A percentile compares a stretch with the other conserved stretches of the same genome.
Conservation (phyloP, 108 stramenopile species). For the Cyclotella cryptica region DNA sequence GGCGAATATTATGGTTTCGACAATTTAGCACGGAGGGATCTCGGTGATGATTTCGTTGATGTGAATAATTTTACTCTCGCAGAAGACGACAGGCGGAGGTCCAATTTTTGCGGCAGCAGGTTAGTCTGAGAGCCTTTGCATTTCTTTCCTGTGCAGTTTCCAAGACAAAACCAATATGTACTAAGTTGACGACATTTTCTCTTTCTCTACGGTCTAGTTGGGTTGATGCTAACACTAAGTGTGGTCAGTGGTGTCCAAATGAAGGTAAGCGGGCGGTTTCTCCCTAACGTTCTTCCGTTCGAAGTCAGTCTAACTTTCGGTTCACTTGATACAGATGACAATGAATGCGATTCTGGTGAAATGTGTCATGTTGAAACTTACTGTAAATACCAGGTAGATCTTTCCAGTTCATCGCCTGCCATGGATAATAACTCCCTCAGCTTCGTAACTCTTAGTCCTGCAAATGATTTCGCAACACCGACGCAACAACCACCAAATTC, state of each 20-base stretch:
- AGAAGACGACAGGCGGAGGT: not conserved
- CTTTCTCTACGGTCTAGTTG: not conserved
- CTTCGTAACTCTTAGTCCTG: not conserved
- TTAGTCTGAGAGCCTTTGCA: not conserved
- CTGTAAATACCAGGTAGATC: slow-evolving; percentile 4
- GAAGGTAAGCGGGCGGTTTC: not conserved
- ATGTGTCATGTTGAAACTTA: not conserved
- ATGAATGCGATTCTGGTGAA: not conserved
- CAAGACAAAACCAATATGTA: not conserved
- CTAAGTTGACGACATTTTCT: not conserved
- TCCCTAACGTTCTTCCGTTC: not conserved
- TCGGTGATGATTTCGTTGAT: slow-evolving; percentile 9
- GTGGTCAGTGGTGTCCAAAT: slow-evolving; percentile 15
- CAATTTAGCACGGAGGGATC: too few species aligned
- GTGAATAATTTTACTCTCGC: slow-evolving; percentile 1
- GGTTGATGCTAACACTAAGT: slow-evolving; percentile 9
- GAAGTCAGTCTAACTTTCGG: too few species aligned
- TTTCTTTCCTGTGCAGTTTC: not conserved
- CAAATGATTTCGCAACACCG: not conserved
- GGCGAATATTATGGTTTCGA: not conserved
- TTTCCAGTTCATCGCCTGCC: not conserved
- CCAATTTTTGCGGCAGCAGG: slow-evolving; percentile 6
- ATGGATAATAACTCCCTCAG: not conserved
- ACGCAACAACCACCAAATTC: not conserved
- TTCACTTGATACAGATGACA: not conserved